Base-by-base conservation (phyloP, 169 alveolate species). In the Plasmodium blacklocki region DNA sequence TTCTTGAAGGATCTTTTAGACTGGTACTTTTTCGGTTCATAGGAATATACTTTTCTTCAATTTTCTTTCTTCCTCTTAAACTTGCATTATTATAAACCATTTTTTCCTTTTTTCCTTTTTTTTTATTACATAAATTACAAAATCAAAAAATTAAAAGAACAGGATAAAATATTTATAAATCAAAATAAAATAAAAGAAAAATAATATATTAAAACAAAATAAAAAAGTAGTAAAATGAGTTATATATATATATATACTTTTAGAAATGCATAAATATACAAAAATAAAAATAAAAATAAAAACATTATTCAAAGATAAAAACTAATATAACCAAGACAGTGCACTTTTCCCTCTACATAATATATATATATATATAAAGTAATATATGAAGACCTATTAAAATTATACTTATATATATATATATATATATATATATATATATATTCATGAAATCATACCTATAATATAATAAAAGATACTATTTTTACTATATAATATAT, bases 11-110 rank as follows among this genome's bases (percentile, higher is more conserved):
- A 58, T 66, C 21, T 15, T 63, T 74, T 49, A 74, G 54, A 23
- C 62, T 59, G 19, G 72, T 74, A 23, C 7, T 49, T 58, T 74
- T 74, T 43, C 43, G 19, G 5, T 12, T 21, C 19, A 49, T 29
- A 26, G 47, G 19, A 39, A 6, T 56, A 45, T 49, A 32, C 11
- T 11, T 66, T 66, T 26, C 54, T 49, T 74, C 88, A 15, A n/a
- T 59, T 74, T 29, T 59, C 59, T 60, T 60, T 21, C 60, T 47
- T 14, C 19, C 45, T 15, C 54, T 74, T 9, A 29, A 39, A 49
- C 49, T 74, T 74, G 21, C n/a, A 74, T 47, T 59, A 19, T 73
- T 50, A 60, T 74, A 74, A 26, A 58, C 59, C 88, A 74, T 74
- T 9, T 45, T 49, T 58, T 43, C 26, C 26, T 18, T 60, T 67